phyloP scores from a whole-genome alignment of 202 grass and related monocot species.

The Alloteropsis angusta region DNA sequence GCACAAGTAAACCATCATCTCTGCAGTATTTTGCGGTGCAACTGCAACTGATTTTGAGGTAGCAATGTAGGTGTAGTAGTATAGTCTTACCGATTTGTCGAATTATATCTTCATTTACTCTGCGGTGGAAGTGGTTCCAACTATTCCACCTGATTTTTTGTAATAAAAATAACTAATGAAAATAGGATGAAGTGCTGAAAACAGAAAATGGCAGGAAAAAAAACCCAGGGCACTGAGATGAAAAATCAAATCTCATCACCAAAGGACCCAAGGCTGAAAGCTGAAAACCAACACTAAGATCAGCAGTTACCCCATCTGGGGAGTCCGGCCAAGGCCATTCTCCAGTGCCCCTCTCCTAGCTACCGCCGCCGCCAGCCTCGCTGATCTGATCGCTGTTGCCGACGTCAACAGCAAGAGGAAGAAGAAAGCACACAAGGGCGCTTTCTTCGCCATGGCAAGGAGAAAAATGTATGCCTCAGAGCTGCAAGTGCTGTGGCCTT shows the following conservation, averaged over 20 bases:
- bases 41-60: background rate
- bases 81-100: constrained; percentile 27
- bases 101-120: constrained; percentile 45
- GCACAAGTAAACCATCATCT: background rate
- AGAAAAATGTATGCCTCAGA: background rate
- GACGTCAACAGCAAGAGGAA: background rate
- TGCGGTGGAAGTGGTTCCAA: constrained; percentile 56
- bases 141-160: constrained; percentile 55
- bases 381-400: background rate
- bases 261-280: background rate
- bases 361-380: background rate
- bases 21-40: background rate
- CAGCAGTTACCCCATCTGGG: constrained; percentile 65
- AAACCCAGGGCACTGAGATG: background rate
- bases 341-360: constrained; percentile 17
- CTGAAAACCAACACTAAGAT: background rate
- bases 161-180: background rate
- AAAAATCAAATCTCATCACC: background rate
- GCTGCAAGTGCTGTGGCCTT: background rate
- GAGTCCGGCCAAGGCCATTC: constrained; percentile 52
- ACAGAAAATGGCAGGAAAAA: background rate
- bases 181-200: background rate
- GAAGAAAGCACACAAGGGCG: background rate
- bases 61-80: background rate
- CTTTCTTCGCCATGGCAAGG: background rate